Base-by-base conservation (phyloP, 2,329 filamentous ascomycete species). In the Leptographium lundbergii region DNA sequence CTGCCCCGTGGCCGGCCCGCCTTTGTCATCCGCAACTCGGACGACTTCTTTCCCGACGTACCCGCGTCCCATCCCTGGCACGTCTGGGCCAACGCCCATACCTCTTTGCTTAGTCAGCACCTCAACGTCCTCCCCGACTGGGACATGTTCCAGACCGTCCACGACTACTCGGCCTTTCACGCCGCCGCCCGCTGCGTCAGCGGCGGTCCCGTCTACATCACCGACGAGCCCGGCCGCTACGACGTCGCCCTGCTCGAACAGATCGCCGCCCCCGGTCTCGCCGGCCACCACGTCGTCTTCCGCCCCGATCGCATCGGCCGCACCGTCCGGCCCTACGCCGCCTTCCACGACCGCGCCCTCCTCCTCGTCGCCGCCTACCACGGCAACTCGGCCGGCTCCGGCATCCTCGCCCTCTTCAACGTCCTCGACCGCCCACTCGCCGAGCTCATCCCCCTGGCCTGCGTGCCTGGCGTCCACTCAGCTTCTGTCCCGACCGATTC, bases 181-280 rank as follows among this genome's bases (percentile, higher is more conserved):
- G 94, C 89, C 5, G 92, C 94, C 1, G 91, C 91, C 2, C 81
- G 94, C 54, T 95, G 90, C 69, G 77, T 99, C 11, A 91, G 87
- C 54, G 94, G 94, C 10, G 94, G 94, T 0, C 94, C 92, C 0
- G 87, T 99, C 48, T 96, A 95, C 66, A 91, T 99, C 69, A 97
- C 92, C 0, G 94, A 99, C 70, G 81, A 84, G 0, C 92, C 92
- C 0, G 91, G 90, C 0, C 74, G 89, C 61, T 90, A 97, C 69
- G 80, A 96, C 66, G 67, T 91, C 34, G 72, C 78, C 6, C 72
- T 99, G 19, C 87, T 99, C 61, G 72, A 78, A 32, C 86, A 95
- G 69, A 91, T 97, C 79, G 91, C 88, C 0, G 91, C 87, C 0
- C 75, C 78, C 13, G 94, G 88, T 0, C 77, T 84, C 0, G 76